These are phyloP conservation scores for Sporodiniella umbellata DNA, from an alignment of 371 early-diverging fungal genomes.

Conservation along the genomic window DNA sequence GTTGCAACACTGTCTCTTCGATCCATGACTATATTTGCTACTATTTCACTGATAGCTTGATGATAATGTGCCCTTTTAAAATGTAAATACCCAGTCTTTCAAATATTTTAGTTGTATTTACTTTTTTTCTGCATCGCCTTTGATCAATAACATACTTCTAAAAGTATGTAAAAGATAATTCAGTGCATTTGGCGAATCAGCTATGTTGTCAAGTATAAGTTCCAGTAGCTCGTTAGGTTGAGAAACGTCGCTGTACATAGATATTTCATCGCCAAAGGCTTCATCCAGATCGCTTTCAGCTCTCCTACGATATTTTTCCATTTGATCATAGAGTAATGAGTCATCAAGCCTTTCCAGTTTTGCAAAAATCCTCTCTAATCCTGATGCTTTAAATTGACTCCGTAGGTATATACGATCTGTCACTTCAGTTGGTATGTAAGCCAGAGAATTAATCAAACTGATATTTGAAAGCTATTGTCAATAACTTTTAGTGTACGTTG, in stretches of 20 bases:
- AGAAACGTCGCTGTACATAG: constrained; percentile 36
- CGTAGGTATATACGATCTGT: constrained; percentile 67
- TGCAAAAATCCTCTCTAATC: constrained; percentile 47
- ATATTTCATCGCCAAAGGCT: constrained; percentile 33
- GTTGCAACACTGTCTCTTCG: constrained; percentile 50
- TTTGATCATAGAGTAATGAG: constrained; percentile 62
- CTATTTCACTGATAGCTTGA: constrained; percentile 74
- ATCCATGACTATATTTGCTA: constrained; percentile 82
- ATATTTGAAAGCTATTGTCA: constrained; percentile 61
- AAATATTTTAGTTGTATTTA: constrained; percentile 26
- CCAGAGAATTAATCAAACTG: constrained; percentile 72
- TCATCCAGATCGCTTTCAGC: constrained; percentile 61
- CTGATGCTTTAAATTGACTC: constrained; percentile 65
- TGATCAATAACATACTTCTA: constrained; percentile 68
- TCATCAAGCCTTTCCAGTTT: constrained; percentile 65
- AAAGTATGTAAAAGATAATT: constrained; percentile 66
- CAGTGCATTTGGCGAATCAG: constrained; percentile 56
- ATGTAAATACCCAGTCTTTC: constrained; percentile 18
- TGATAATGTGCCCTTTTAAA: constrained; percentile 59
- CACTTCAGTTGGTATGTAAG: constrained; percentile 69
- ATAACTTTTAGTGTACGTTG: background rate
- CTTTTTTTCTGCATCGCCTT: constrained; percentile 55
- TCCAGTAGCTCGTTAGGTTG: constrained; percentile 72
- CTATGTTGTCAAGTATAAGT: constrained; percentile 51
- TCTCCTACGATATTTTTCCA: constrained; percentile 66